A percentile compares a stretch with the other conserved stretches of the same genome.
These are phyloP conservation scores for Chenopodium quinoa DNA, from an alignment of 148 eudicot species.

Conservation along the genomic window DNA sequence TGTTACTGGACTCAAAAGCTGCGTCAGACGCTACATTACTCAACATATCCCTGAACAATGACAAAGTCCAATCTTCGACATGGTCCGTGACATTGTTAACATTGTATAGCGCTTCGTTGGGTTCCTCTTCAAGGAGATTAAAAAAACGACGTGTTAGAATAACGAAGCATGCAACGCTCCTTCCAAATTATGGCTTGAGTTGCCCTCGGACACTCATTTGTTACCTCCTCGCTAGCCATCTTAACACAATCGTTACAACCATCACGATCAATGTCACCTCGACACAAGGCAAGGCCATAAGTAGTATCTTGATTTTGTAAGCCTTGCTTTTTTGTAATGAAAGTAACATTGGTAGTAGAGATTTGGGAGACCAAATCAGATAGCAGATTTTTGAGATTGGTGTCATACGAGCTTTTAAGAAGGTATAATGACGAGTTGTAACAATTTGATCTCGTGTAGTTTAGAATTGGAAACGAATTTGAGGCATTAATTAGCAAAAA, in stretches of 20 bases:
- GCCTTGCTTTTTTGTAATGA: background rate
- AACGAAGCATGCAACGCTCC: background rate
- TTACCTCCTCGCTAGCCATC: background rate
- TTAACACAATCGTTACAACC: background rate
- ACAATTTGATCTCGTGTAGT: background rate
- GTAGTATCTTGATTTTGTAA: background rate
- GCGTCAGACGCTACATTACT: background rate
- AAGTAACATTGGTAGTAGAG: background rate
- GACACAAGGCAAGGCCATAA: background rate
- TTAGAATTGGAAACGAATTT: background rate
- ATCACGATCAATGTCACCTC: background rate
- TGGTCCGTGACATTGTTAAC: background rate
- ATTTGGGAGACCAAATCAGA: background rate
- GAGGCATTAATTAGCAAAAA: background rate
- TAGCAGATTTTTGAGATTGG: background rate
- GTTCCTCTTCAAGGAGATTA: background rate
- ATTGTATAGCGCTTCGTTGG: background rate
- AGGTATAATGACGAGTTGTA: background rate
- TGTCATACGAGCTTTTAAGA: background rate
- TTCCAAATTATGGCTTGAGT: background rate
- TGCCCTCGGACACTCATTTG: too few relatives aligned
- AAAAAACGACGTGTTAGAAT: background rate
- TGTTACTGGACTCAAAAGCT: background rate
- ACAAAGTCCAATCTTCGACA: background rate
- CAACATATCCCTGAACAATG: too few relatives aligned